These are phyloP conservation scores for Castanea sativa DNA, from an alignment of 306 rosid genomes.

Conservation along the genomic window DNA sequence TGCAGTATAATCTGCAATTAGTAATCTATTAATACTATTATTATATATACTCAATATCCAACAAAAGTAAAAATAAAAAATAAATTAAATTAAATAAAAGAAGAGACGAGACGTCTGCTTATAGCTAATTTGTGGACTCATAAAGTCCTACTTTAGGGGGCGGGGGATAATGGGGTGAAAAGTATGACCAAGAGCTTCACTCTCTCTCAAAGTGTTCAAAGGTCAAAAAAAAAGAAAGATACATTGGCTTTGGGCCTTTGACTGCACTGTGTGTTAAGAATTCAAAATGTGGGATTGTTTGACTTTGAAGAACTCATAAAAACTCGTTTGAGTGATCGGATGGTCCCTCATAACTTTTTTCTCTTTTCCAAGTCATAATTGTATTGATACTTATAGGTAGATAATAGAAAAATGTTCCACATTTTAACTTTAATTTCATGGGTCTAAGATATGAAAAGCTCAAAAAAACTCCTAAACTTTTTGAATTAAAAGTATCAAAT, in stretches of 20 bases:
- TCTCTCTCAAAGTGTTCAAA: background rate
- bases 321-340: too few species aligned
- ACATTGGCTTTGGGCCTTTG: constrained; percentile 19
- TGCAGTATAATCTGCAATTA: background rate
- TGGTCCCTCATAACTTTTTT: too few species aligned
- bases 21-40: background rate
- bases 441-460: too few species aligned
- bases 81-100: background rate
- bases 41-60: background rate
- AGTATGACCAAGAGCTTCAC: background rate
- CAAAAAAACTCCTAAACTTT: too few species aligned
- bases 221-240: constrained; percentile 16
- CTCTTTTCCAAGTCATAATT: too few species aligned
- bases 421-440: too few species aligned
- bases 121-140: background rate
- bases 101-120: background rate
- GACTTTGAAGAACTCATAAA: too few species aligned
- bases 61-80: background rate
- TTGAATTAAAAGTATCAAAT: too few species aligned
- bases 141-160: background rate
- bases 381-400: too few species aligned
- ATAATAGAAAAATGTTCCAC: too few species aligned
- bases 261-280: constrained; percentile 22
- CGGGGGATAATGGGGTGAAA: too few species aligned
- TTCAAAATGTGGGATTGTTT: constrained; percentile 1